Evolutionary conservation across 306 rosid genomes (phyloP), one percentile per base, ranked within the genome.

Genomic region (Begonia peltatifolia): DNA sequence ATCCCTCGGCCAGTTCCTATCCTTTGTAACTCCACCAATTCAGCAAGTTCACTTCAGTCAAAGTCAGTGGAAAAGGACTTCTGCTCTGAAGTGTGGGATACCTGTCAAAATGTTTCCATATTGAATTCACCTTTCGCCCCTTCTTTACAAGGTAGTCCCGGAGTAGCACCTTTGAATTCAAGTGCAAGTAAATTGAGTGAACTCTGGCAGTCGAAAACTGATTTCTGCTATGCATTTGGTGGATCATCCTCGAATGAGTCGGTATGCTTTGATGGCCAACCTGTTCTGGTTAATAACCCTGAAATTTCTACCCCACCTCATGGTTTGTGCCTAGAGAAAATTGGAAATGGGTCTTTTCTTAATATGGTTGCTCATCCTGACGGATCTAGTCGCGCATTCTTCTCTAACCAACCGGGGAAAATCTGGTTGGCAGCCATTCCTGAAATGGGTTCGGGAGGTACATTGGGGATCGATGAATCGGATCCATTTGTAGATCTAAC

Each of bases 301-400:
- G 68, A 25, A 54, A 58, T 68, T 55, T 68, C 82, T 54, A 56
- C 2, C 42, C 76, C 87, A 20, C 81, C 95, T 25, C 61, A 36
- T 65, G 99, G 96, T 44, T 60, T 92, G 67, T 92, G 99, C 76
- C 81, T 92, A 10, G 99, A 92, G 81, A 92, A 77, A 75, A 83
- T 92, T 25, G 96, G 84, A 3, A 92, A 81, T 79, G 99, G 94
- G 56, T 73, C 96, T 58, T 92, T 73, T 71, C 84, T 92, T 57
- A 77, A 72, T 46, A 92, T 92, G 96, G 88, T 76, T 55, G 79
- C 94, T 51, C 94, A 92, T 60, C 96, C 96, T 12, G 99, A 92
- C 69, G 96, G 96, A 41, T 81, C 99, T 6, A 79, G 74, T 75
- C 94, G 96, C 0, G 96, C 93, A 2, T 92, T 92, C 64, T 92